Evolutionary conservation across 768 basidiomycete genomes (phyloP), one percentile per base, ranked within the genome.

Genomic region (Polyporus arcularius): DNA sequence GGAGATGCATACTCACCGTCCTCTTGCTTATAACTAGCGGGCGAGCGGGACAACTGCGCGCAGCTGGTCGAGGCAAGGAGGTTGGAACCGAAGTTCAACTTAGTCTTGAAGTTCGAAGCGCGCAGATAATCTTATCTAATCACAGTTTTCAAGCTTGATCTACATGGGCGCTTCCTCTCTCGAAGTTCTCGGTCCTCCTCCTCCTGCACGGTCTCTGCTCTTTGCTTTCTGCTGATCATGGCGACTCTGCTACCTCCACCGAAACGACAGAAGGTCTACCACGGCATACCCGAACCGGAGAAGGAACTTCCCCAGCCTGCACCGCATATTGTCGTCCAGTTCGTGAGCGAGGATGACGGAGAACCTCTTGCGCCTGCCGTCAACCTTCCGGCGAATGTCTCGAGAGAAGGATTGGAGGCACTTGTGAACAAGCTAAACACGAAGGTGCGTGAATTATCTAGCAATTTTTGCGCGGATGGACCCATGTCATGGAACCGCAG

Each of bases 341-440:
- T 98, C 72, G 87, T 95, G 30, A 90, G 89, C 3, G 92, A 96
- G 59, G 89, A 95, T 53, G 90, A 96, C 73, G 94, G 88, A 0
- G 76, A 79, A 58, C 76, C 86, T 4, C 78, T 98, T 21, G 96
- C 94, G 26, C 94, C 96, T 53, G 86, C 91, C 0, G 87, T 98
- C 70, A 94, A 86, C 73, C 75, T 98, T 50, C 96, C 94, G 12
- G 92, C 96, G 28, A 90, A 95, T 75, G 82, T 96, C 9, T 83
- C 87, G 7, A 77, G 93, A 60, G 91, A 95, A 63, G 91, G 86
- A 4, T 76, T 98, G 35, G 92, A 98, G 74, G 79, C 85, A 50
- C 79, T 98, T n/a, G 85, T 96, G 45, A 99, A 98, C 76, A 92
- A 87, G 71, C 75, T 98, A 2, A 84, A 85, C 47, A 84, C 85